Percentiles rank a stretch among this genome's conserved stretches.
phyloP scores from a whole-genome alignment of 179 eudicot species.

The Heliamphora pulchella region DNA sequence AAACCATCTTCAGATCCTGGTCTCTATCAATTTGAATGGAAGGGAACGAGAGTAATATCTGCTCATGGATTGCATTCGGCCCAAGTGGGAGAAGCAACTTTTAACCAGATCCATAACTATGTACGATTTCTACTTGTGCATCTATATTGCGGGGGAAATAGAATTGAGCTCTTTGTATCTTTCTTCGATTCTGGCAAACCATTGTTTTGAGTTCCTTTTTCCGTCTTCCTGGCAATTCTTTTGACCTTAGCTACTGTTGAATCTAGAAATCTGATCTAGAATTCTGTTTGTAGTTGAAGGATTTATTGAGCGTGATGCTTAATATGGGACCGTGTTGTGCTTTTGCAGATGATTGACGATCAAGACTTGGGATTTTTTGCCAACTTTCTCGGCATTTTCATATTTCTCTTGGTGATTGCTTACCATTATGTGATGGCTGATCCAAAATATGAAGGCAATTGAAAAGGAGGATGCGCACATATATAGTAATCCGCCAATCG shows the following conservation, averaged over 20 bases:
- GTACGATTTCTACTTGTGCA: no score
- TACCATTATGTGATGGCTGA: constrained; percentile 60
- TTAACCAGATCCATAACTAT: no score
- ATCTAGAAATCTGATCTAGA: background rate
- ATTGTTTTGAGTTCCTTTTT: background rate
- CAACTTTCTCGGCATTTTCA: constrained; percentile 50
- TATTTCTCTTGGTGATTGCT: constrained; percentile 55
- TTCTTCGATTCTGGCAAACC: background rate
- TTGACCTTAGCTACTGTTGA: background rate
- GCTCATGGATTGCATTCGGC: no score
- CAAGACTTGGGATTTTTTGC: constrained; percentile 56
- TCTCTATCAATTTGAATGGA: no score
- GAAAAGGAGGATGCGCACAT: constrained; percentile 13
- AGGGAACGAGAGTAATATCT: no score
- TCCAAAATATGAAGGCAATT: constrained; percentile 55
- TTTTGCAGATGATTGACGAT: constrained; percentile 58
- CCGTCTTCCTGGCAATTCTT: background rate
- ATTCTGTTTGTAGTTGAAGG: background rate
- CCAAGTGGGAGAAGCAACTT: no score
- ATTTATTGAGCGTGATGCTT: background rate
- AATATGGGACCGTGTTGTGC: background rate
- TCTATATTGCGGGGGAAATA: background rate
- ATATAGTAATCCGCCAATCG: no score
- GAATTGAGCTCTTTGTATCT: background rate
- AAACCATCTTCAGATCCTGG: background rate